Conservation (phyloP, 495 filamentous ascomycete genomes). For the Durotheca rogersii region DNA sequence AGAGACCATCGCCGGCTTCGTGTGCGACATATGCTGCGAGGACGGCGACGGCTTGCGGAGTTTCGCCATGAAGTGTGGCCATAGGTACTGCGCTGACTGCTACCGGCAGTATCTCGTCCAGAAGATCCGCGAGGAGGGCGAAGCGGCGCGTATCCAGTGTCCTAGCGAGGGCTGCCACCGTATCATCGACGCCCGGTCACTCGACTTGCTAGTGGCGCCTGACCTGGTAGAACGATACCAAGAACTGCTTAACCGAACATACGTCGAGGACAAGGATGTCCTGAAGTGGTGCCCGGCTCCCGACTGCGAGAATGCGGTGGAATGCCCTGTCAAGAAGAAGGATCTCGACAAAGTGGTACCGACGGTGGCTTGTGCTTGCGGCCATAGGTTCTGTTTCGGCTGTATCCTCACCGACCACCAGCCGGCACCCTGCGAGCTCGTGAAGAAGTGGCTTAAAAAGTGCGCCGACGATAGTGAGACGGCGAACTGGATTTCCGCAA, state of each 20-base stretch:
- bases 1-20: conserved; percentile 70
- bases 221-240: conserved; percentile 79
- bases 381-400: conserved; percentile 92
- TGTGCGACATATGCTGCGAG: conserved; percentile 95
- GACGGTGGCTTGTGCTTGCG: conserved; percentile 81
- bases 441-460: conserved; percentile 97
- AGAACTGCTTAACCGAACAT: conserved; percentile 84
- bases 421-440: conserved; percentile 84
- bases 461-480: conserved; percentile 98
- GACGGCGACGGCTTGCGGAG: conserved; percentile 77
- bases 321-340: conserved; percentile 81
- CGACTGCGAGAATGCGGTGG: conserved; percentile 87
- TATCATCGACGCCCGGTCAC: conserved; percentile 86
- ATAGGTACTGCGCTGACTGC: conserved; percentile 93
- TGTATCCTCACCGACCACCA: conserved; percentile 91
- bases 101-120: conserved; percentile 86
- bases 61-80: conserved; percentile 93
- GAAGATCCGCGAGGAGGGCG: conserved; percentile 93
- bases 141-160: conserved; percentile 92
- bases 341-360: conserved; percentile 84
- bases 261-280: conserved; percentile 92
- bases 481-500: conserved; percentile 98
- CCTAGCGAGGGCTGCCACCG: conserved; percentile 82
- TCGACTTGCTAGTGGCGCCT: conserved; percentile 75
- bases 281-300: conserved; percentile 97